These are phyloP conservation scores for Calonectria hawksworthii DNA, from an alignment of 2,329 filamentous ascomycete species.

Conservation along the genomic window DNA sequence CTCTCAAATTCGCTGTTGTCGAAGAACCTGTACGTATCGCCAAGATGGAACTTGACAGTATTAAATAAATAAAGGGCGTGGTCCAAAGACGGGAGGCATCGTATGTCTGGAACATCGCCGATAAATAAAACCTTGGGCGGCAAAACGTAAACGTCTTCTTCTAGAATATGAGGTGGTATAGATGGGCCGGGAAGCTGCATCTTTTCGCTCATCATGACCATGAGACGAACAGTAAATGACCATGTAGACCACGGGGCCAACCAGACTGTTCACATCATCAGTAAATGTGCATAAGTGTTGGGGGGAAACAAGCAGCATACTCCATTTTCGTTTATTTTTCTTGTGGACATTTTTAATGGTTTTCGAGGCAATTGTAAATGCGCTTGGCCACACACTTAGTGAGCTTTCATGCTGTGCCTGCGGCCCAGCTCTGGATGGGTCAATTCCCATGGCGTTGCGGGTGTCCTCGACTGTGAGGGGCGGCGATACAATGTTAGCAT, in stretches of 20 bases:
- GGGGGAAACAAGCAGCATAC: constrained; percentile 42
- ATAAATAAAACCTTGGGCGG: constrained; percentile 33
- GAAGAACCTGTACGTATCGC: constrained; percentile 53
- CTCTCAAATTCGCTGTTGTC: constrained; percentile 49
- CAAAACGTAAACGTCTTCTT: constrained; percentile 48
- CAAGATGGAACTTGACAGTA: constrained; percentile 55
- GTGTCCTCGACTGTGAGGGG: background rate
- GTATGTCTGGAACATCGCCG: constrained; percentile 46
- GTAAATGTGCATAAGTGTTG: background rate
- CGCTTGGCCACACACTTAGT: constrained; percentile 41
- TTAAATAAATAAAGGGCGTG: constrained; percentile 50
- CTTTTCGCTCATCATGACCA: constrained; percentile 49
- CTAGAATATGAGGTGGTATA: constrained; percentile 37
- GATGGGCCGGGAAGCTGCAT: constrained; percentile 40
- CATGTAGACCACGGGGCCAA: constrained; percentile 51
- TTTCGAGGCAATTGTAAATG: constrained; percentile 47
- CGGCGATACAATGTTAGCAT: background rate
- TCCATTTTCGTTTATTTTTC: constrained; percentile 51
- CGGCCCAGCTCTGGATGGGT: background rate
- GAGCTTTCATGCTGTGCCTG: constrained; percentile 33
- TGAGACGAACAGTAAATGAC: constrained; percentile 51
- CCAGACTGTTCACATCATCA: constrained; percentile 37
- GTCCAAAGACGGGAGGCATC: constrained; percentile 51
- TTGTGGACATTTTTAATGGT: constrained; percentile 47
- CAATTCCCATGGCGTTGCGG: background rate